Conservation (phyloP, 139 green algal species). For the Coccomyxa sp. region DNA sequence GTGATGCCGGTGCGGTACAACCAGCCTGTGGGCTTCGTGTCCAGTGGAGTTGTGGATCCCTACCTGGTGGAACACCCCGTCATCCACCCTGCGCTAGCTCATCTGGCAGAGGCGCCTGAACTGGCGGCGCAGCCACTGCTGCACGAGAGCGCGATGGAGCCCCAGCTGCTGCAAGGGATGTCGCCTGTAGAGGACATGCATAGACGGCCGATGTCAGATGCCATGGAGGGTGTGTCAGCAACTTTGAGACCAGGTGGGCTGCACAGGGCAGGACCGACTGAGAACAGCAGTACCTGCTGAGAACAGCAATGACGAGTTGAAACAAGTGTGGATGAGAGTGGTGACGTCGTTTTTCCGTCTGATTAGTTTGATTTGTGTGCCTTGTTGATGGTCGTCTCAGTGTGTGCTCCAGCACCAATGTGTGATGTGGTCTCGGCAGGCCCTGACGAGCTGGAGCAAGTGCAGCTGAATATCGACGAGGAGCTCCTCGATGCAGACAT, state of each 20-base stretch:
- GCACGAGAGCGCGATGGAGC: neutral
- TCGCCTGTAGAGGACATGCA: neutral
- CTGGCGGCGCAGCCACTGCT: neutral
- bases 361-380: too few species aligned
- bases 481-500: too few species aligned
- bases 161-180: neutral
- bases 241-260: neutral
- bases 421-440: too few species aligned
- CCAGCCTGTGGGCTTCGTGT: slow-evolving; percentile 26
- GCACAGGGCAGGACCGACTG: too few species aligned
- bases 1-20: slow-evolving; percentile 1
- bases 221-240: neutral
- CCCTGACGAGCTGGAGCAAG: too few species aligned
- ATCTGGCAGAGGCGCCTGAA: neutral
- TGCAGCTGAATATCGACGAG: too few species aligned
- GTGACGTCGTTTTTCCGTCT: too few species aligned
- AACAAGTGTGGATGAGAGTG: too few species aligned
- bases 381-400: too few species aligned
- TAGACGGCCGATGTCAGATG: neutral
- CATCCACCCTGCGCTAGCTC: neutral
- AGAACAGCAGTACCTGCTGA: too few species aligned
- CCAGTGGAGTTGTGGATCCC: slow-evolving; percentile 18
- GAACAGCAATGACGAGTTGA: too few species aligned
- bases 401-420: too few species aligned
- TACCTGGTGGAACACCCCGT: slow-evolving; percentile 5